Conservation (phyloP, 768 basidiomycete species). For the Leccinum fibrillosum region DNA sequence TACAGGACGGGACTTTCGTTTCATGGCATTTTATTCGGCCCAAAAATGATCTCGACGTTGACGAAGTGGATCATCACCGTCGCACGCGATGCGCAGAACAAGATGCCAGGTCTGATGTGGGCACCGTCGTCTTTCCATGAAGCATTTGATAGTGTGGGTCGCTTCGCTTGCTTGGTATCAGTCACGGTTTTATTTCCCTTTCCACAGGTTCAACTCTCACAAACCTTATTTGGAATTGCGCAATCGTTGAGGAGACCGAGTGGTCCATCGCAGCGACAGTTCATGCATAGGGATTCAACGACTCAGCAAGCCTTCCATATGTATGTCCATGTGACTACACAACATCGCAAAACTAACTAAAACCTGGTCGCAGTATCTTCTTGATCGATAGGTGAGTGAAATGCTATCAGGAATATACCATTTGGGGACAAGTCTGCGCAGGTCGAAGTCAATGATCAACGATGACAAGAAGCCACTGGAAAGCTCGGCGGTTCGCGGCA, state of each 20-base stretch:
- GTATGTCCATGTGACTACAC: conserved; percentile 32
- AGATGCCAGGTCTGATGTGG: conserved; percentile 23
- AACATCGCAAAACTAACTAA: not conserved
- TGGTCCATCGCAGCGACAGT: conserved; percentile 42
- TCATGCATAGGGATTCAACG: conserved; percentile 49
- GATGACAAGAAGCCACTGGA: conserved; percentile 40
- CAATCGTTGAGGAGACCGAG: conserved; percentile 52
- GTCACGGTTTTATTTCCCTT: not conserved
- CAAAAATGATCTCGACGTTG: conserved; percentile 13
- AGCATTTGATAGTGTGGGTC: conserved; percentile 47
- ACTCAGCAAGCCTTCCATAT: conserved; percentile 55
- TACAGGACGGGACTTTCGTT: conserved; percentile 52
- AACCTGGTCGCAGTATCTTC: conserved; percentile 8
- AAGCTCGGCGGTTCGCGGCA: conserved; percentile 32
- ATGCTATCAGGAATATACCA: not conserved
- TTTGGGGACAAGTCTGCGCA: conserved; percentile 13
- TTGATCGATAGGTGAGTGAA: conserved; percentile 19
- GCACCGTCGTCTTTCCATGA: conserved; percentile 45
- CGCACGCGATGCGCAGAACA: conserved; percentile 45
- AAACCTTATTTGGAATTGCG: conserved; percentile 54
- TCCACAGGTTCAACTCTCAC: conserved; percentile 45
- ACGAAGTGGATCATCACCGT: conserved; percentile 47
- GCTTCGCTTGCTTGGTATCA: not conserved
- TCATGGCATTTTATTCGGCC: conserved; percentile 54
- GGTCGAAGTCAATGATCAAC: conserved; percentile 50